These are phyloP conservation scores for Coemansia sp. DNA, from an alignment of 192 early-diverging fungal genomes.

Conservation along the genomic window DNA sequence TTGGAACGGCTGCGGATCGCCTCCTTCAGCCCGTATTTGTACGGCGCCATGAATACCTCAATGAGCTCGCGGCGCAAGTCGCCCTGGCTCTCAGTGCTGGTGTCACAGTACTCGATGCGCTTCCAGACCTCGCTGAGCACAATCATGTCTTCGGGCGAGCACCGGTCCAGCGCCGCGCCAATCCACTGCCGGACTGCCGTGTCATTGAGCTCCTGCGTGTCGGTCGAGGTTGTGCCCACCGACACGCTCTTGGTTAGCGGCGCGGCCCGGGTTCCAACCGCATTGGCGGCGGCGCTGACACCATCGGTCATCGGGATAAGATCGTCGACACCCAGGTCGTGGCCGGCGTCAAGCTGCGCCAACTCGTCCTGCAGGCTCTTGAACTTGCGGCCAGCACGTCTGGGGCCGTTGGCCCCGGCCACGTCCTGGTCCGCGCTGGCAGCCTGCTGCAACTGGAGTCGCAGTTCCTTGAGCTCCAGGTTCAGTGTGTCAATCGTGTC, in stretches of 20 bases:
- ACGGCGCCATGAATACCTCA: constrained; percentile 27
- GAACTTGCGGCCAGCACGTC: constrained; percentile 13
- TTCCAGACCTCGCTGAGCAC: constrained; percentile 47
- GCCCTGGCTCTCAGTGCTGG: constrained; percentile 16
- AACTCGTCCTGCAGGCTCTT: constrained; percentile 44
- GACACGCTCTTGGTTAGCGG: constrained; percentile 6
- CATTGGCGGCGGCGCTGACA: background rate
- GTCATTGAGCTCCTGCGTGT: constrained; percentile 14
- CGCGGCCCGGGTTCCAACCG: background rate
- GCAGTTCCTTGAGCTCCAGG: constrained; percentile 31
- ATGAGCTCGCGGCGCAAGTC: constrained; percentile 40
- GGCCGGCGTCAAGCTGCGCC: constrained; percentile 12
- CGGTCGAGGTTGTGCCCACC: constrained; percentile 11
- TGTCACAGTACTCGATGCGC: constrained; percentile 42
- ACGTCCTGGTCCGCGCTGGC: background rate
- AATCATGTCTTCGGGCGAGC: constrained; percentile 46
- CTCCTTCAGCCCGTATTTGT: constrained; percentile 42
- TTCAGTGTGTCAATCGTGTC: constrained; percentile 24
- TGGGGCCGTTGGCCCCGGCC: background rate
- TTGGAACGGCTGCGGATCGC: constrained; percentile 41
- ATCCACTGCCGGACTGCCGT: constrained; percentile 33
- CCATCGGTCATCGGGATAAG: background rate
- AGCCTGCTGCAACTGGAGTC: constrained; percentile 13
- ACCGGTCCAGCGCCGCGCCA: constrained; percentile 15
- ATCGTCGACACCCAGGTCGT: constrained; percentile 33